phyloP scores from a whole-genome alignment of 441 rosid genomes.

The Dalechampia spathulata region DNA sequence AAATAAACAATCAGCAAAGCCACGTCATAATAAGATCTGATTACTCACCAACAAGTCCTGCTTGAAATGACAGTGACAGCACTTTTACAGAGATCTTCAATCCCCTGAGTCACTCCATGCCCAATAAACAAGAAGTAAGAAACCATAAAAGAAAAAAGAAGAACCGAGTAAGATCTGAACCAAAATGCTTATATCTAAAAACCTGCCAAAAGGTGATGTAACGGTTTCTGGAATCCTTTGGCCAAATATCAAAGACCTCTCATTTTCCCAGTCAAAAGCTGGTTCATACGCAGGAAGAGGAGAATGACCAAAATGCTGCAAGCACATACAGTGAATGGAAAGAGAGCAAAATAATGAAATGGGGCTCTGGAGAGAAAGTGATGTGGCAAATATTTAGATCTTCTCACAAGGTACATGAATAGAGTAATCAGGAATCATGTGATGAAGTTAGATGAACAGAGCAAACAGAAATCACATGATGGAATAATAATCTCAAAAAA shows the following conservation, averaged over 20 bases:
- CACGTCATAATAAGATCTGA: slow-evolving; percentile 9
- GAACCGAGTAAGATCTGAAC: neutral
- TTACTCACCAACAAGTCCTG: slow-evolving; percentile 82
- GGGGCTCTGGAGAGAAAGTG: neutral
- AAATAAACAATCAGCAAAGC: neutral
- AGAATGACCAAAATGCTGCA: slow-evolving; percentile 89
- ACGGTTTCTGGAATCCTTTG: slow-evolving; percentile 90
- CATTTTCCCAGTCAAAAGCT: slow-evolving; percentile 99
- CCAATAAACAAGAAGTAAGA: slow-evolving; percentile 16
- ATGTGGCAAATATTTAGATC: neutral
- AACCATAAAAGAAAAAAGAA: slow-evolving; percentile 8
- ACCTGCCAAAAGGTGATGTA: slow-evolving; percentile 61
- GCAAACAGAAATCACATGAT: neutral
- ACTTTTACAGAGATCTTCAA: slow-evolving; percentile 91
- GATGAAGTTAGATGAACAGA: slow-evolving; percentile 1
- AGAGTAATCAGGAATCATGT: neutral
- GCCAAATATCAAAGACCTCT: slow-evolving; percentile 86
- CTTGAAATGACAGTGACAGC: slow-evolving; percentile 77
- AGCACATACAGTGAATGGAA: slow-evolving; percentile 14
- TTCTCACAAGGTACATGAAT: neutral
- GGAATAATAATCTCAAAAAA: slow-evolving; percentile 1
- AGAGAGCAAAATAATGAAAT: neutral
- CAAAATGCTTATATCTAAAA: slow-evolving; percentile 9
- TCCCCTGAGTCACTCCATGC: slow-evolving; percentile 43
- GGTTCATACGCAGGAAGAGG: slow-evolving; percentile 99